Base-by-base conservation (phyloP, 805 yeast species). In the Yarrowia yakushimensis region DNA sequence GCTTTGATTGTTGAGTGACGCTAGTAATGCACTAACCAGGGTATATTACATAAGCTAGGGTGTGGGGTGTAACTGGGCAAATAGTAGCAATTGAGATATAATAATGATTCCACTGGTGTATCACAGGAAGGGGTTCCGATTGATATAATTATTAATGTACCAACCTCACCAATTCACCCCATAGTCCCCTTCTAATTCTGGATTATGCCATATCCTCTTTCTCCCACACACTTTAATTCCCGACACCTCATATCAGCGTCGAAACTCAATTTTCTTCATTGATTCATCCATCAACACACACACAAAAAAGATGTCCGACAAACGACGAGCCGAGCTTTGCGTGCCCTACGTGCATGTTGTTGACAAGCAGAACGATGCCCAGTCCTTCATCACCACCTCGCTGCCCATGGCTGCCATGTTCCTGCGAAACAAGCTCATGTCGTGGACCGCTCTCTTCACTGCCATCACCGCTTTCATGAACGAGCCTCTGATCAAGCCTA, bases 381-480 rank as follows among this genome's bases (percentile, higher is more conserved):
- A 55, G 61, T 37, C 69, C 27, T 50, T 68, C 63, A 63, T 73
- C 63, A 62, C 71, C 60, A 66, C 66, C 64, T 64, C 74, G 9
- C 63, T 74, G 65, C 78, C 77, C 18, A 67, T 75, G 68, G 73
- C 73, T 15, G 77, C 76, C 61, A 74, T 74, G 75, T 73, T 74
- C 63, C 63, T 74, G 68, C 65, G 73, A 59, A 73, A 76, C 63
- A 71, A 72, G 67, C 59, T 73, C 61, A 66, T 75, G 63, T 67
- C 74, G 18, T 75, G 78, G 78, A 67, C 73, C 27, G 73, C 76
- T 23, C 52, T 74, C 43, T 74, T 74, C 66, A 65, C 74, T 10
- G 69, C 76, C 34, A 46, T 74, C 27, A 76, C 73, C 62, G 62
- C 66, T 23, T 73, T 63, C 63, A 68, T 75, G 46, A 69, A 69